Evolutionary conservation across 176 grass and related monocot genomes (phyloP), one percentile per base, ranked within the genome.

Genomic region (Bolboschoenus planiculmis): DNA sequence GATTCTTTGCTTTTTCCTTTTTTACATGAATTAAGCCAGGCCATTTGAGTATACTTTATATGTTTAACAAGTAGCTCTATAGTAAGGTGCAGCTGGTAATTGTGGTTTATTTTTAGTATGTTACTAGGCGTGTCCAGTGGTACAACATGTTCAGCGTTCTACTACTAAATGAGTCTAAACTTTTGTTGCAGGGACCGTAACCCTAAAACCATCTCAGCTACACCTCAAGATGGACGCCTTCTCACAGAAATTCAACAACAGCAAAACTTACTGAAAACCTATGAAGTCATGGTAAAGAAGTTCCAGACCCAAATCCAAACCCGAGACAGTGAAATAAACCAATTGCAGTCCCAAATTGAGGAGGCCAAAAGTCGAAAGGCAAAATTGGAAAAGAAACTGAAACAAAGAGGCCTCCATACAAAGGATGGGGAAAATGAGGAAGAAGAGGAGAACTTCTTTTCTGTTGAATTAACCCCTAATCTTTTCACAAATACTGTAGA

Each of bases 281-380:
- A 95, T 24, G 96, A 95, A 79, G 90, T 93, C 64, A 95, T 95
- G 96, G 96, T 98, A 61, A 98, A 98, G 56, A 98, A 98, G 78
- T 98, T 98, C 56, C 89, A 98, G 72, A 93, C 92, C n/a, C 92
- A 98, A 81, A 95, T 98, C 84, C 92, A 91, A 81, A 93, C 84
- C 62, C 94, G 96, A 87, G 96, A 98, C 39, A 82, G 72, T 15
- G 96, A 98, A 84, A 91, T 91, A 36, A 85, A 43, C 35, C 87
- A 90, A 83, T 68, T 95, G 47, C 92, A 95, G 30, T 81, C 89
- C 70, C 92, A 98, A 87, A 95, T 94, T 0, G 85, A 93, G 27
- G 96, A 95, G 58, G 88, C 96, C 68, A 91, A 88, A 84, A 91
- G 89, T 71, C 87, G 89, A 23, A 95, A 98, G 40, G 79, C 86